Base-by-base conservation (phyloP, 495 filamentous ascomycete species). In the Neurospora terricola region DNA sequence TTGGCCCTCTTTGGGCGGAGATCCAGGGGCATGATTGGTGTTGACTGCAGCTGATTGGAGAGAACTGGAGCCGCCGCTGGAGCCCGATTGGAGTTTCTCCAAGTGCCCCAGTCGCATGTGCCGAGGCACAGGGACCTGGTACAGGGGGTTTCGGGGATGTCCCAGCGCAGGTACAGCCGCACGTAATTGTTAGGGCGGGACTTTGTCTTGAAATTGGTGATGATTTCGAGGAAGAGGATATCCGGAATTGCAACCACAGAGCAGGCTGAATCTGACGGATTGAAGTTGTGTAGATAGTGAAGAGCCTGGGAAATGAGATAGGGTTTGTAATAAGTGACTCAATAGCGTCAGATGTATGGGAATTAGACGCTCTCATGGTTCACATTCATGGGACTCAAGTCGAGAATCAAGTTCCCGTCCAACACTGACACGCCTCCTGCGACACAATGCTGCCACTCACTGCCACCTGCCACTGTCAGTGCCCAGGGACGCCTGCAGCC, bases 71-170 rank as follows among this genome's bases (percentile, higher is more conserved):
- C 72, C 42, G 27, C 18, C 1, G 27, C 38, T 30, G 42, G 42
- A 23, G 38, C 38, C 37, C 45, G 37, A 27, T n/a, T 36, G 66
- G 59, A 45, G 71, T 48, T 36, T 71, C 66, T 43, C 37, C 38
- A 72, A 27, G 42, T 62, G 54, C 54, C 54, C 54, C 54, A 62
- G 54, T 78, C 38, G 72, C 80, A 82, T 82, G 80, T 82, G 80
- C 80, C 80, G 79, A 81, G 80, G 80, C 76, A 75, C 68, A 72
- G 59, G 37, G 34, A 72, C 69, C 39, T 48, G 40, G 4, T 59
- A 48, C 37, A 69, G 48, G 27, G 71, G 23, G 36, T 27, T n/a
- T 70, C 54, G 72, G 54, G 54, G 27, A 66, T 66, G 54, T 34
- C 54, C 54, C 54, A 66, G 54, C 54, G 54, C 54, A 66, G 54